phyloP scores from a whole-genome alignment of 257 asterid genomes.

The Catharanthus roseus region DNA sequence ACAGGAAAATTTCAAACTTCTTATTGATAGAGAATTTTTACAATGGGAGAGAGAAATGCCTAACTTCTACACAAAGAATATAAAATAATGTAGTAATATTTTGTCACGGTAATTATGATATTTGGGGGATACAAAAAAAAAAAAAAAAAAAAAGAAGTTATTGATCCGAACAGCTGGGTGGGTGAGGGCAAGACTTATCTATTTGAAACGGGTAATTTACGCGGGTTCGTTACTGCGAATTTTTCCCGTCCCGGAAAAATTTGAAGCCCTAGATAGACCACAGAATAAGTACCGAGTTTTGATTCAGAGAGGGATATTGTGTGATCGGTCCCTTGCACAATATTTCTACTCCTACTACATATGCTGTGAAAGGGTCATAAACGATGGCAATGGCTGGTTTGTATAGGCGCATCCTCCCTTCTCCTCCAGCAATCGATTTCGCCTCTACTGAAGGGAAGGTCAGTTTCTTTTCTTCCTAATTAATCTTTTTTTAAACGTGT shows the following conservation, averaged over 20 bases:
- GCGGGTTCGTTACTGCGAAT: slow-evolving; percentile 8
- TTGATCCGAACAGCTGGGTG: too few species aligned
- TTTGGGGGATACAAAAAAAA: too few species aligned
- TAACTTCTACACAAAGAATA: too few species aligned
- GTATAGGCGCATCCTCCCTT: slow-evolving; percentile 82
- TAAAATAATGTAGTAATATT: too few species aligned
- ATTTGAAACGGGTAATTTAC: slow-evolving; percentile 19
- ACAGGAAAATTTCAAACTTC: too few species aligned
- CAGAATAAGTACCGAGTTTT: too few species aligned
- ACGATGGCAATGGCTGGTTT: slow-evolving; percentile 75
- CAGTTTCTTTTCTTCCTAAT: neutral
- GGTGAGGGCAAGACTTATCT: neutral
- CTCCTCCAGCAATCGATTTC: slow-evolving; percentile 90
- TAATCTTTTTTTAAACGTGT: neutral
- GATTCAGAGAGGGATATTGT: too few species aligned
- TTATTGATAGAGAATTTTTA: too few species aligned
- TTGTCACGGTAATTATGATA: too few species aligned
- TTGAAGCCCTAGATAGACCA: neutral
- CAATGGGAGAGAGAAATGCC: too few species aligned
- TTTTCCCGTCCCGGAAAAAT: neutral
- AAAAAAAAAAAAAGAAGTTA: too few species aligned
- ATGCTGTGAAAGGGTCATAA: neutral
- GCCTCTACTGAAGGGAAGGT: slow-evolving; percentile 90
- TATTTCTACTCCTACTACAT: neutral
- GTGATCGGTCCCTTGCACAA: too few species aligned